Evolutionary conservation across 345 rosid species (phyloP).

Genomic region (Citrus maxima): DNA sequence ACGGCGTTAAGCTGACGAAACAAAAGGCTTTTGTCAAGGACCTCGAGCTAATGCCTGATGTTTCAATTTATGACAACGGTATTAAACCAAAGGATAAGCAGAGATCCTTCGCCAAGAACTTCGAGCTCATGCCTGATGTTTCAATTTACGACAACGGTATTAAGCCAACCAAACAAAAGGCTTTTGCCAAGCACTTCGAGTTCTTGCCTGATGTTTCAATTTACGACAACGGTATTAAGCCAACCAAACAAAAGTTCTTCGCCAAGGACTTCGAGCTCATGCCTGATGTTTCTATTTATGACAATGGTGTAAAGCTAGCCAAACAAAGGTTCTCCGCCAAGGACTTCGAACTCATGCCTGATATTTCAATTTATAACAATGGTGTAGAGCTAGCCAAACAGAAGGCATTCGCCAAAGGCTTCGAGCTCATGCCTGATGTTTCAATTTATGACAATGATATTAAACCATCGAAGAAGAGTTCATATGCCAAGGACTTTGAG

Average conservation of each 20-base stretch:
- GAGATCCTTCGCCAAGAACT: neutral
- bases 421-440: neutral
- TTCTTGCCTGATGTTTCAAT: no score
- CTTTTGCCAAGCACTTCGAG: no score
- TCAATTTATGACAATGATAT: neutral
- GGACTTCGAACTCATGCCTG: neutral
- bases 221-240: neutral
- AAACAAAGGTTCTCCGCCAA: neutral
- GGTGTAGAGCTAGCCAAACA: no score
- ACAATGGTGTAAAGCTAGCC: neutral
- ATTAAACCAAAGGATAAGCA: neutral
- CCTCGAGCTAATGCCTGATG: neutral
- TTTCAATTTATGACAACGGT: neutral
- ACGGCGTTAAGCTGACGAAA: neutral
- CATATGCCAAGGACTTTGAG: neutral
- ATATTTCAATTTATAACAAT: neutral
- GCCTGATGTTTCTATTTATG: neutral
- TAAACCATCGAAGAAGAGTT: neutral
- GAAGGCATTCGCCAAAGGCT: no score
- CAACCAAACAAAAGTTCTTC: neutral
- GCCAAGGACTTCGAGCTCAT: neutral
- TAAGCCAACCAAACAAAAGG: no score
- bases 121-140: neutral
- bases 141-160: neutral
- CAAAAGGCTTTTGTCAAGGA: neutral